Conservation (phyloP, 1,284 basidiomycete species). For the Microstroma glucosiphilum region DNA sequence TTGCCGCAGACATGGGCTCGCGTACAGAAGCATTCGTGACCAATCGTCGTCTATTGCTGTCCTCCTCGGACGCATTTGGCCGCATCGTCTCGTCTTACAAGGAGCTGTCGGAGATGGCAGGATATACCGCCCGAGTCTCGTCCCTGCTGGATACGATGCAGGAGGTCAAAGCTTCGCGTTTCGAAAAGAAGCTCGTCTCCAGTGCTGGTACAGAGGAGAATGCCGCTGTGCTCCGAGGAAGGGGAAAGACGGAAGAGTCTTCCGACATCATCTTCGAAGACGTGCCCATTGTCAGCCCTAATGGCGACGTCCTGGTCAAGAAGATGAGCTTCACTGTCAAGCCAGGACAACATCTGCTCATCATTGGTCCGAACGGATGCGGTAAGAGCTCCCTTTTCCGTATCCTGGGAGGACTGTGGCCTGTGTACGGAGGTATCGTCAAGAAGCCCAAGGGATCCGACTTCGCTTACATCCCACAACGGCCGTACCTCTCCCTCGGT, state of each 20-base stretch:
- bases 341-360: conserved; percentile 64
- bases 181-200: conserved; percentile 78
- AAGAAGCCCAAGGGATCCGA: conserved; percentile 81
- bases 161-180: conserved; percentile 75
- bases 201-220: conserved; percentile 67
- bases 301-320: conserved; percentile 79
- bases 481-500: conserved; percentile 86
- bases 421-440: conserved; percentile 89
- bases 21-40: conserved; percentile 66
- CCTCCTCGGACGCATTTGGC: conserved; percentile 59
- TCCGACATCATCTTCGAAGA: conserved; percentile 80
- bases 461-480: conserved; percentile 91
- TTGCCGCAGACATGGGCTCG: conserved; percentile 41
- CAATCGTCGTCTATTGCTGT: conserved; percentile 78
- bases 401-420: conserved; percentile 93
- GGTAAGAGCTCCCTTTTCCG: conserved; percentile 65
- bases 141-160: conserved; percentile 85
- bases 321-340: conserved; percentile 79
- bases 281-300: conserved; percentile 92
- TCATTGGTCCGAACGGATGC: conserved; percentile 64
- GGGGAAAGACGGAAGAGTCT: conserved; percentile 61
- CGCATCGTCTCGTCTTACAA: conserved; percentile 87
- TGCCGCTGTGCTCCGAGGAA: conserved; percentile 70
- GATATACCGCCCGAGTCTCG: conserved; percentile 86
- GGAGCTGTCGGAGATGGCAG: conserved; percentile 84